Conservation (phyloP, 2,329 filamentous ascomycete species). For the Penicillium italicum region DNA sequence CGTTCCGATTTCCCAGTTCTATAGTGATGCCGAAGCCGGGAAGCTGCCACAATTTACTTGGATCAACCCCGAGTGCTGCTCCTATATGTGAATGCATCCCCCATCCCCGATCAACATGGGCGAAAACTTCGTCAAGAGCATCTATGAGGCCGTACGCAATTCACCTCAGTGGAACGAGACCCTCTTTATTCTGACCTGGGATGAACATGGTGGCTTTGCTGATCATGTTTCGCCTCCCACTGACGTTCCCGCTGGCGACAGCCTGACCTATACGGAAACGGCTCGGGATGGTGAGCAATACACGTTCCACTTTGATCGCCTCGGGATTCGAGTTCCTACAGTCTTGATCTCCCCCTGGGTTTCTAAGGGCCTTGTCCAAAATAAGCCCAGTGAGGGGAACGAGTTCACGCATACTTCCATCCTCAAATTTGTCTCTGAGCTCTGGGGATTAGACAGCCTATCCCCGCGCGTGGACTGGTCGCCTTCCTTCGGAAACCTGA, state of each 20-base stretch:
- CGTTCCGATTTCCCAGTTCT: slow-evolving; percentile 43
- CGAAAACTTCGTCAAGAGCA: slow-evolving; percentile 45
- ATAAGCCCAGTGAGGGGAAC: slow-evolving; percentile 35
- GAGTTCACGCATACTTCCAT: slow-evolving; percentile 48
- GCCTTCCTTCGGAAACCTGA: slow-evolving; percentile 37
- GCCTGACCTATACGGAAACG: slow-evolving; percentile 34
- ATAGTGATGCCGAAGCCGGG: slow-evolving; percentile 45
- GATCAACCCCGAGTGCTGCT: slow-evolving; percentile 52
- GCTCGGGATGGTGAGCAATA: slow-evolving; percentile 27
- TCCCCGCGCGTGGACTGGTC: slow-evolving; percentile 40
- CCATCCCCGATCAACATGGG: slow-evolving; percentile 45
- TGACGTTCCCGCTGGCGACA: slow-evolving; percentile 39
- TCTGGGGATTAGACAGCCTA: slow-evolving; percentile 43
- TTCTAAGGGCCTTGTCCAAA: slow-evolving; percentile 41
- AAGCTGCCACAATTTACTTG: slow-evolving; percentile 47
- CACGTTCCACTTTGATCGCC: slow-evolving; percentile 32
- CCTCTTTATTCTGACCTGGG: slow-evolving; percentile 48
- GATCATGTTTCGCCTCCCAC: slow-evolving; percentile 47
- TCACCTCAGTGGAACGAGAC: slow-evolving; percentile 49
- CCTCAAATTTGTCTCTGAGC: slow-evolving; percentile 42
- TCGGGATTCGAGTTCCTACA: slow-evolving; percentile 33
- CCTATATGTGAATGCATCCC: slow-evolving; percentile 49
- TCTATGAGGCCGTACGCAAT: slow-evolving; percentile 46
- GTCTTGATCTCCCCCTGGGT: slow-evolving; percentile 42
- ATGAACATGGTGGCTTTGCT: slow-evolving; percentile 49